Conservation (phyloP, 2,329 filamentous ascomycete species). For the Diaporthe vexans region DNA sequence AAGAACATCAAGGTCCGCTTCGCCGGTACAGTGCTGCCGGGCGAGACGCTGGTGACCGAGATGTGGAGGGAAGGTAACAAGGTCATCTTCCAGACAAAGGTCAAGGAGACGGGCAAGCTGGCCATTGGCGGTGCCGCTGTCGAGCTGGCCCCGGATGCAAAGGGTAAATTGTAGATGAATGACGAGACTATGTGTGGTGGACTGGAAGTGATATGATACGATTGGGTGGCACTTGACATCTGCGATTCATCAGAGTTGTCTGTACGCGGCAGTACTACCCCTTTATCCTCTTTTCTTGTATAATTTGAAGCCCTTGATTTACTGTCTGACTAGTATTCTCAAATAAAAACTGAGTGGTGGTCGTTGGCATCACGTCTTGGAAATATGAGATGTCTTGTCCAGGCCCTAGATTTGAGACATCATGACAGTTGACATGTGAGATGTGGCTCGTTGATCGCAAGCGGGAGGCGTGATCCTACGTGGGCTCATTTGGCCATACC, state of each 20-base stretch:
- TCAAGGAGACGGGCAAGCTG: constrained; percentile 93
- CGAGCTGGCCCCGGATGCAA: constrained; percentile 70
- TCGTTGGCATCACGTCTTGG: not conserved
- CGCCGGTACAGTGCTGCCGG: constrained; percentile 85
- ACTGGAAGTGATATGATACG: not conserved
- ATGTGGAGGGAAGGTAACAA: constrained; percentile 91
- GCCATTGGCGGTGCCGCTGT: constrained; percentile 86
- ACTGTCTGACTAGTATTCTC: not conserved
- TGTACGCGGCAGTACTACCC: not conserved
- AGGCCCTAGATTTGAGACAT: not conserved
- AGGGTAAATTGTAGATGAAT: constrained; percentile 48
- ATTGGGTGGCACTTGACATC: not conserved
- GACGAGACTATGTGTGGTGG: not conserved
- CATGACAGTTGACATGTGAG: not conserved
- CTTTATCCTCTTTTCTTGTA: not conserved
- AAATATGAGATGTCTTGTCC: not conserved
- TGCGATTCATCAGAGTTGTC: not conserved
- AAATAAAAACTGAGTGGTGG: too few species aligned
- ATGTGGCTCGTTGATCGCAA: not conserved
- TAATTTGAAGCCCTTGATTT: not conserved
- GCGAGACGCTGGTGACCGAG: constrained; percentile 91
- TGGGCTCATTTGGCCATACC: not conserved
- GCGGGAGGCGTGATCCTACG: not conserved
- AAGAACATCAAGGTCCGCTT: constrained; percentile 96
- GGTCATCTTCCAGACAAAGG: constrained; percentile 87